phyloP scores from a whole-genome alignment of 2,329 filamentous ascomycete genomes.

The Venturia pyrina region DNA sequence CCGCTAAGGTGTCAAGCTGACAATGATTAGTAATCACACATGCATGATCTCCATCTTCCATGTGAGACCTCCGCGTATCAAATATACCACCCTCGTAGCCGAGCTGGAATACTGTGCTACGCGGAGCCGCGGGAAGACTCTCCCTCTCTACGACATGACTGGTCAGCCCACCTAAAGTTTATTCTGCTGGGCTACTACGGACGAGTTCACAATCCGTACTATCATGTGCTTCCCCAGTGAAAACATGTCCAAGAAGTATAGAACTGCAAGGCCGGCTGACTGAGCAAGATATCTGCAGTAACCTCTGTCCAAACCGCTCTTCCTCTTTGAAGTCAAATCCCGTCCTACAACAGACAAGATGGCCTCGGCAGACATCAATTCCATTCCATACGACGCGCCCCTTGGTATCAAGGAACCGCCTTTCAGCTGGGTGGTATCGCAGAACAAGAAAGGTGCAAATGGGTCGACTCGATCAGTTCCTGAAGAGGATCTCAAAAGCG shows the following conservation, averaged over 20 bases:
- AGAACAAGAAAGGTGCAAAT: slow-evolving; percentile 11
- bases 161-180: not conserved
- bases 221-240: not conserved
- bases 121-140: not conserved
- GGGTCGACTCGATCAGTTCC: slow-evolving; percentile 6
- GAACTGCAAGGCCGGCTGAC: slow-evolving; percentile 2
- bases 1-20: not conserved
- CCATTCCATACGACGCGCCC: slow-evolving; percentile 12
- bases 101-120: not conserved
- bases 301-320: not conserved
- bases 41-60: not conserved
- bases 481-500: slow-evolving; percentile 12
- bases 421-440: slow-evolving; percentile 9
- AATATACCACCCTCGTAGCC: not conserved
- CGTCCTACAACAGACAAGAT: not conserved
- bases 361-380: slow-evolving; percentile 12
- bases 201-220: not conserved
- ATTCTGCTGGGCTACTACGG: not conserved
- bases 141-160: not conserved
- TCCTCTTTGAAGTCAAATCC: not conserved
- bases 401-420: slow-evolving; percentile 11
- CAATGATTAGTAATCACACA: not conserved
- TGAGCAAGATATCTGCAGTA: not conserved
- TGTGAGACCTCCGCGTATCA: not conserved
- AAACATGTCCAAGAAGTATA: not conserved